phyloP scores from a whole-genome alignment of 345 rosid species.

The Rhizophora mangle region DNA sequence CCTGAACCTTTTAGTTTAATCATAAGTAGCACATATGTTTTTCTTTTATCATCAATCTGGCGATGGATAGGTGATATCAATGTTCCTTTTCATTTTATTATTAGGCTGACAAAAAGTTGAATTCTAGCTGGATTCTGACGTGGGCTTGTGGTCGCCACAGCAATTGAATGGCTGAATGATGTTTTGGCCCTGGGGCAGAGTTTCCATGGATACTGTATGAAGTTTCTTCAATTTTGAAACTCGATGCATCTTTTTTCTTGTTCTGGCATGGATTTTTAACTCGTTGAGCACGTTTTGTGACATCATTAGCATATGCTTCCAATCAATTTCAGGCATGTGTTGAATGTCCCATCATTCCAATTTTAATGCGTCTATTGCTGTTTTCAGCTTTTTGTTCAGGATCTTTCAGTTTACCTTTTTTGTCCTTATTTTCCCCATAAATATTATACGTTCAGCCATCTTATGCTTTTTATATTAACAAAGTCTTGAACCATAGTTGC shows the following conservation, averaged over 20 bases:
- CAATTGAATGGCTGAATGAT: conserved; percentile 76
- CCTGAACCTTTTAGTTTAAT: not conserved
- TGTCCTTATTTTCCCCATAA: no score
- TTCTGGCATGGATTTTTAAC: not conserved
- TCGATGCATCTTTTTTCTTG: not conserved
- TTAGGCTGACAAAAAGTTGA: conserved; percentile 85
- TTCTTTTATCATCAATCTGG: not conserved
- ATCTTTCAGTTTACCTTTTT: not conserved
- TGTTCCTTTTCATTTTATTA: conserved; percentile 4
- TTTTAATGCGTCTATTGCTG: not conserved
- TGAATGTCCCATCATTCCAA: not conserved
- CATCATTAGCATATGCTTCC: no score
- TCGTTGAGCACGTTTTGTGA: not conserved
- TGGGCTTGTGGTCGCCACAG: conserved; percentile 53
- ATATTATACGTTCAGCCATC: not conserved
- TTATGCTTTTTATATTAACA: not conserved
- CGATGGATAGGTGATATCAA: not conserved
- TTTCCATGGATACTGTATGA: conserved; percentile 91
- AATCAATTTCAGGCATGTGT: no score
- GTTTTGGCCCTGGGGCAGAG: conserved; percentile 80
- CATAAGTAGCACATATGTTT: not conserved
- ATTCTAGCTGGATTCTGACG: conserved; percentile 83
- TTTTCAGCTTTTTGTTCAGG: not conserved
- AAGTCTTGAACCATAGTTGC: no score
- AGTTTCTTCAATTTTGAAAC: conserved; percentile 29